Evolutionary conservation across 2,329 filamentous ascomycete species (phyloP).

Genomic region (Westerdykella sp.): DNA sequence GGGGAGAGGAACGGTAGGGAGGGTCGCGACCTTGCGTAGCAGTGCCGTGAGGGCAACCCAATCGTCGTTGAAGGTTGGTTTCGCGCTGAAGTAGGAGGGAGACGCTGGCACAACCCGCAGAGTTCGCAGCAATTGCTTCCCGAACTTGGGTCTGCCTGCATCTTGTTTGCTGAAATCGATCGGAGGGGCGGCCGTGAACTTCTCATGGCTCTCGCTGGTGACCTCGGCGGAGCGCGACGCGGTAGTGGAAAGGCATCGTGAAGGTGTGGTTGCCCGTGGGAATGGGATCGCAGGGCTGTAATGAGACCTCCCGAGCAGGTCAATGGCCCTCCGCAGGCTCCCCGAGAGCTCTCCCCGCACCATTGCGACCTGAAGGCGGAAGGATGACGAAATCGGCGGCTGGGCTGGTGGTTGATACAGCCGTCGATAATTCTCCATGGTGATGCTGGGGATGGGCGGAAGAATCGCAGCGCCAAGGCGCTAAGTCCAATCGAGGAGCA

Average conservation of each 20-base stretch:
- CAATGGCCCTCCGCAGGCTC: slow-evolving; percentile 21
- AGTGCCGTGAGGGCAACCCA: slow-evolving; percentile 68
- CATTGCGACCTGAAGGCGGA: slow-evolving; percentile 18
- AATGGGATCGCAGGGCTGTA: slow-evolving; percentile 18
- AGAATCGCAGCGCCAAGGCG: not conserved
- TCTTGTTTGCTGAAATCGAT: slow-evolving; percentile 35
- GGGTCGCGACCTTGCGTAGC: slow-evolving; percentile 61
- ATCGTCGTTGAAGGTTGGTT: slow-evolving; percentile 79
- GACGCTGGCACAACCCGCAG: slow-evolving; percentile 75
- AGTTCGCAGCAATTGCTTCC: slow-evolving; percentile 21
- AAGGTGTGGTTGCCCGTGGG: slow-evolving; percentile 12
- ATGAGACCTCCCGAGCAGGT: slow-evolving; percentile 18
- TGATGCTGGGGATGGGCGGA: too few species aligned
- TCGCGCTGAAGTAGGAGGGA: slow-evolving; percentile 89
- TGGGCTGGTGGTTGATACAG: not conserved
- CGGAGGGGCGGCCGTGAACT: slow-evolving; percentile 40
- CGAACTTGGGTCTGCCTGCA: slow-evolving; percentile 11
- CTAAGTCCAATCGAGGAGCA: not conserved
- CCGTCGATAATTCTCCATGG: not conserved
- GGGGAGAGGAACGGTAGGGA: slow-evolving; percentile 61
- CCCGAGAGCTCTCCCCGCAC: slow-evolving; percentile 27
- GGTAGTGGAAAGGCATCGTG: slow-evolving; percentile 32
- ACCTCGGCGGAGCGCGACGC: slow-evolving; percentile 21
- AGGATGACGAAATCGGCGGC: not conserved
- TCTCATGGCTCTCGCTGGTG: slow-evolving; percentile 14